Percentiles rank a stretch among this genome's conserved stretches.
Evolutionary conservation across 2,329 filamentous ascomycete genomes (phyloP).

Genomic region (Penicillium sp.): DNA sequence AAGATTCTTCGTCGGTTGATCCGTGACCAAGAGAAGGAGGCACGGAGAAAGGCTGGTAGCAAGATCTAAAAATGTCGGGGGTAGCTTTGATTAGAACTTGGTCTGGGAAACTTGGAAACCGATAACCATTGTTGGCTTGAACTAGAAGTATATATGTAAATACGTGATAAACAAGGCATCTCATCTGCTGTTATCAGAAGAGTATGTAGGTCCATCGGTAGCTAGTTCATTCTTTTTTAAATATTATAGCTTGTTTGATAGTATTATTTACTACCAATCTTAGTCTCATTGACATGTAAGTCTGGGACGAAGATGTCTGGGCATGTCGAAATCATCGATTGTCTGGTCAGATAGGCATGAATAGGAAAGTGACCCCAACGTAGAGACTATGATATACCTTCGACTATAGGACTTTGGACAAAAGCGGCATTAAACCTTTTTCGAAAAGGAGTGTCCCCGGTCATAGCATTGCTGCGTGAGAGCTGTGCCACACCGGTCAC

Average conservation of each 20-base stretch:
- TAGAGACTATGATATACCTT: background rate
- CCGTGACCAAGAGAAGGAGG: slow-evolving; percentile 70
- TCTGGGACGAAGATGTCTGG: background rate
- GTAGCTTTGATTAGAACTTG: background rate
- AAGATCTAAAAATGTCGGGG: slow-evolving; percentile 55
- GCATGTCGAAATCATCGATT: background rate
- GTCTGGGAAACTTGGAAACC: too few relatives aligned
- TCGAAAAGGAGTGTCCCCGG: background rate
- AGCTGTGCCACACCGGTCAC: background rate
- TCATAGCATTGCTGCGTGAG: background rate
- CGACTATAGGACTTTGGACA: slow-evolving; percentile 3
- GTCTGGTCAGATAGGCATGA: background rate
- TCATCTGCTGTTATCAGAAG: too few relatives aligned
- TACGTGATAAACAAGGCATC: too few relatives aligned
- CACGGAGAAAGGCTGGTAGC: slow-evolving; percentile 60
- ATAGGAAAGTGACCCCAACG: background rate
- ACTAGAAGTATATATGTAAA: too few relatives aligned
- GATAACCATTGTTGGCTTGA: background rate
- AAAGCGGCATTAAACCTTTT: background rate
- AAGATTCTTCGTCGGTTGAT: slow-evolving; percentile 64
- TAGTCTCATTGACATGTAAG: background rate
- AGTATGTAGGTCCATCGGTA: background rate
- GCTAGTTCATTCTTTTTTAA: too few relatives aligned
- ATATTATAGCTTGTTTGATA: too few relatives aligned
- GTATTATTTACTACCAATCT: background rate